Evolutionary conservation across 148 eudicot species (phyloP), one percentile per base, ranked within the genome.

Genomic region (Nepenthes mirabilis): DNA sequence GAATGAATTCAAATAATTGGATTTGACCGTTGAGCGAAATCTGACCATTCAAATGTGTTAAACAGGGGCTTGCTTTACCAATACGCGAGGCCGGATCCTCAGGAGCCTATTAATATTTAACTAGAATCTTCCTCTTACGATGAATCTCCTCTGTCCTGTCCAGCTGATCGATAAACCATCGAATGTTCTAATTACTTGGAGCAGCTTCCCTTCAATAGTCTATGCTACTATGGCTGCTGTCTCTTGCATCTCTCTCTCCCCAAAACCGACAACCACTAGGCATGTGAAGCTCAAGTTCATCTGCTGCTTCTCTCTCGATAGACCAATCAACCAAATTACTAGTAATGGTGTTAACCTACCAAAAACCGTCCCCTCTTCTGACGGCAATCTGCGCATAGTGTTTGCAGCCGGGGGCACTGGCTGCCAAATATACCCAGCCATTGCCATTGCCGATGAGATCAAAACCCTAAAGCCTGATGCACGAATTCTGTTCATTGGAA

Each of bases 381-480:
- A 34, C n/a, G 33, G 32, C 2, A 53, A 69, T 9, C 51, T 72
- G 36, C 64, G 83, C 11, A 45, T 84, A 3, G 65, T 72, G 0
- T 81, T 84, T 13, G 90, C 86, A 0, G 80, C 83, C 1, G 86
- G 90, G 0, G 90, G 83, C 1, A 76, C 81, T 0, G 90, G 82
- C 1, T 78, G 83, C 14, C 83, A 77, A 48, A 84, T 84, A 14
- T 84, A 72, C 51, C 90, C 90, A 0, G 90, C 90, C 0, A 69
- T 84, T 1, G 90, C 90, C 0, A 81, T 84, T 11, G 90, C 90
- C 1, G 90, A 84, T 32, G 83, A 81, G 59, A 75, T 84, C 58
- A 79, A 58, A 63, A 55, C 57, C 43, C 14, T 52, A 12, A 51
- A 61, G 62, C 86, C 86, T 33, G 62, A 68, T 35, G 65, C 82